A percentile compares a stretch with the other conserved stretches of the same genome.
Evolutionary conservation across 345 rosid species (phyloP).

Genomic region (Isatis tinctoria): DNA sequence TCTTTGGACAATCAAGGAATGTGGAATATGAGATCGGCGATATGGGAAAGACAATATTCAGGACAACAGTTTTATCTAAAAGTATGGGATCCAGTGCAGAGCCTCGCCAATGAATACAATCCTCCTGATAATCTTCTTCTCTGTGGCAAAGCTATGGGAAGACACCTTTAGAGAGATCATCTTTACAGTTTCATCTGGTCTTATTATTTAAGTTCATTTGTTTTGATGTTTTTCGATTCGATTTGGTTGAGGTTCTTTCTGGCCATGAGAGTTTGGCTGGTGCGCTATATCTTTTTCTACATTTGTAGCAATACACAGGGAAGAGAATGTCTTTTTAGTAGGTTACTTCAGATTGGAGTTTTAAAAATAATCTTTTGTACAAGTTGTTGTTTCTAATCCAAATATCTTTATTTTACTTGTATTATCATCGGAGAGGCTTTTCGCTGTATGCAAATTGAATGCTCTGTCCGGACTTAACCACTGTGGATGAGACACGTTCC

Average conservation of each 20-base stretch:
- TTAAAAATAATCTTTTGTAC: neutral
- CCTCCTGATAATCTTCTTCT: conserved; percentile 71
- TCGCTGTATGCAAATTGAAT: neutral
- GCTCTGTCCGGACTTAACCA: too few relatives aligned
- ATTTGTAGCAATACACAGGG: neutral
- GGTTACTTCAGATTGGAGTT: neutral
- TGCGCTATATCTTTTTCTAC: neutral
- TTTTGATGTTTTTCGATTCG: neutral
- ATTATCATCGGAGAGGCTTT: neutral
- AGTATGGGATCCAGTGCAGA: conserved; percentile 59
- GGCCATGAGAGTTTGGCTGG: conserved; percentile 48
- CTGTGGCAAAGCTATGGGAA: conserved; percentile 78
- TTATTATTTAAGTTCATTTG: neutral
- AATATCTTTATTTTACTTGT: neutral
- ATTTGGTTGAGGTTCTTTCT: neutral
- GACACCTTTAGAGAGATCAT: conserved; percentile 32
- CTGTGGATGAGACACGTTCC: too few relatives aligned
- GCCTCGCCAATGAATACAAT: conserved; percentile 63
- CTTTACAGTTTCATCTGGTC: neutral
- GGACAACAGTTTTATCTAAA: conserved; percentile 87
- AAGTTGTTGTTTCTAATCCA: neutral
- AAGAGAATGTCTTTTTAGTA: neutral
- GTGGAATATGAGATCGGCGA: conserved; percentile 96
- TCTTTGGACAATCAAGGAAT: conserved; percentile 92
- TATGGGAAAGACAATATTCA: conserved; percentile 81